Evolutionary conservation across 805 yeast species (phyloP).

Genomic region (Saccharomycopsis lassenensis): DNA sequence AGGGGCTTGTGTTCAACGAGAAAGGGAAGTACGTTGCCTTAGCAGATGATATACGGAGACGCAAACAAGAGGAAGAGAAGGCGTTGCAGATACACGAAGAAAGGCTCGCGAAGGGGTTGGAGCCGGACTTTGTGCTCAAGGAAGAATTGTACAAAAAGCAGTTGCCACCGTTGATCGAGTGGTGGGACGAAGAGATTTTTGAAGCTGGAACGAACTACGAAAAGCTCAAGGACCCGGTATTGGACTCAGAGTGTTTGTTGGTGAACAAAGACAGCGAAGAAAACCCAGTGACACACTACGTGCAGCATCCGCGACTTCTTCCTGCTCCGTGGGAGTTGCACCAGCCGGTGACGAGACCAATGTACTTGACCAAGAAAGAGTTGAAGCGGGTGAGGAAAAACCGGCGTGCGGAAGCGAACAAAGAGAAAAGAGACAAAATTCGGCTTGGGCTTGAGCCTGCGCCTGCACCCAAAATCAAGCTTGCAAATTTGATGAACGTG

Average conservation of each 20-base stretch:
- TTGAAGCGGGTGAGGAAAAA: constrained; percentile 61
- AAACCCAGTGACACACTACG: constrained; percentile 50
- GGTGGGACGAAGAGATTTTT: constrained; percentile 78
- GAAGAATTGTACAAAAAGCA: constrained; percentile 42
- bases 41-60: constrained; percentile 33
- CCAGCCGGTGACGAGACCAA: constrained; percentile 30
- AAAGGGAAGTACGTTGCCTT: constrained; percentile 51
- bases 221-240: constrained; percentile 20
- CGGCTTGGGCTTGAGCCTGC: constrained; percentile 76
- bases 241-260: no score
- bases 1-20: constrained; percentile 41
- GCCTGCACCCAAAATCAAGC: constrained; percentile 80
- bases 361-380: constrained; percentile 69
- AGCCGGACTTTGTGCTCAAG: constrained; percentile 41
- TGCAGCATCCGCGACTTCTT: constrained; percentile 74
- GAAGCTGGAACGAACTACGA: constrained; percentile 28
- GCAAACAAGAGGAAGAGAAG: constrained; percentile 27
- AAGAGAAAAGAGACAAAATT: constrained; percentile 68
- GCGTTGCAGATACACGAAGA: constrained; percentile 27
- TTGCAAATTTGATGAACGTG: constrained; percentile 78
- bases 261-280: constrained; percentile 24
- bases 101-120: constrained; percentile 28
- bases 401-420: constrained; percentile 48
- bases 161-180: constrained; percentile 58
- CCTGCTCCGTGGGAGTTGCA: constrained; percentile 46